Evolutionary conservation across 202 grass and related monocot genomes (phyloP).

Genomic region (Bolboschoenoplectus hybrid): DNA sequence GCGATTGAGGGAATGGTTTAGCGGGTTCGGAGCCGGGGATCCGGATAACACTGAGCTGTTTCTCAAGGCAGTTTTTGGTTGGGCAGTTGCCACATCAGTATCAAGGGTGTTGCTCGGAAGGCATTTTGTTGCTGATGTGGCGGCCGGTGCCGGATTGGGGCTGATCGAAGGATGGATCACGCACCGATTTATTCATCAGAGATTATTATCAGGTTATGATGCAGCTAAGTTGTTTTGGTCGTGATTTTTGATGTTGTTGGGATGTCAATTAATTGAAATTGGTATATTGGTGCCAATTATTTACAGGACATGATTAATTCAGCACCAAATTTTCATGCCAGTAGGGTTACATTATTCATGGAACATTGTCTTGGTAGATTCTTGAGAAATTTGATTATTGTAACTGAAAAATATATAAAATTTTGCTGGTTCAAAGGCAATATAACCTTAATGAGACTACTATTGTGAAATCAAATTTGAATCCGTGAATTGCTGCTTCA

Average conservation of each 20-base stretch:
- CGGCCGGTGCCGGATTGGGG: slow-evolving; percentile 72
- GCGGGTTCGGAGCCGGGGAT: slow-evolving; percentile 34
- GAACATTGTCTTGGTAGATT: background rate
- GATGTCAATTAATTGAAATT: background rate
- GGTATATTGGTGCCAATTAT: background rate
- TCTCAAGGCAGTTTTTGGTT: slow-evolving; percentile 50
- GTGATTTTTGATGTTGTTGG: background rate
- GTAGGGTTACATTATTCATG: background rate
- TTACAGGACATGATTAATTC: background rate
- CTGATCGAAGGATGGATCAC: slow-evolving; percentile 74
- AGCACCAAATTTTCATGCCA: background rate
- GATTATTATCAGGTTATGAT: slow-evolving; percentile 41
- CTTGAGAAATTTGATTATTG: background rate
- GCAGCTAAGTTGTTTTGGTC: background rate
- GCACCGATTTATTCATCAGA: slow-evolving; percentile 32
- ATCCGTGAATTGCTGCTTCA: background rate
- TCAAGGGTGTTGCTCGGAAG: slow-evolving; percentile 86
- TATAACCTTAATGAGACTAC: background rate
- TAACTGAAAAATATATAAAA: background rate
- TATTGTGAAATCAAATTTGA: background rate
- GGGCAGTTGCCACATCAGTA: slow-evolving; percentile 68
- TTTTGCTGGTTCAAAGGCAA: background rate
- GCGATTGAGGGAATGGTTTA: slow-evolving; percentile 26
- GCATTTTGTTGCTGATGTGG: slow-evolving; percentile 79
- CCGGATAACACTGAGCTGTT: slow-evolving; percentile 36